A percentile compares a stretch with the other conserved stretches of the same genome.
Conservation (phyloP, 352 stramenopile species). For the Globisporangium nodosum region DNA sequence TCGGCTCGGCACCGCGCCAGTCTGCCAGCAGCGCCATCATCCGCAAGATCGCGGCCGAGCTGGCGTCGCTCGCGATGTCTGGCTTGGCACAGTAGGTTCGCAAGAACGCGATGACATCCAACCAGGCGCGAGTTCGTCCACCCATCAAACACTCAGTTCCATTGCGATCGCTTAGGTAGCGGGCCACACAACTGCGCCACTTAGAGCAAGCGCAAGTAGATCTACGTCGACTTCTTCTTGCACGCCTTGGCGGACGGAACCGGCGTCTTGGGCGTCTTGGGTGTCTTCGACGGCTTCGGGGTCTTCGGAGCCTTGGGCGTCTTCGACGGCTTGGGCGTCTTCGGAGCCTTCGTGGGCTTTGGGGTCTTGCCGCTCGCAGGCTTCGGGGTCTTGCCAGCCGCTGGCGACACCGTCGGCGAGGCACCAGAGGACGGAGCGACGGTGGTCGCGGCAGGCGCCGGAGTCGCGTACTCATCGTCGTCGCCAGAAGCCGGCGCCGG, state of each 20-base stretch:
- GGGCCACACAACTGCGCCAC: too few species aligned
- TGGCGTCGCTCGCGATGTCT: too few species aligned
- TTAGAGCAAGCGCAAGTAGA: not conserved
- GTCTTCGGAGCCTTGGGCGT: slow-evolving; percentile 7
- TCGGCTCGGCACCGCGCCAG: not conserved
- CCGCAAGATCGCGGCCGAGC: not conserved
- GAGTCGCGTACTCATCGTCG: too few species aligned
- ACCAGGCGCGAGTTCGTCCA: too few species aligned
- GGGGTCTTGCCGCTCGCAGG: slow-evolving; percentile 1
- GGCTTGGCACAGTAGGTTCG: too few species aligned
- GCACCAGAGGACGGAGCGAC: not conserved
- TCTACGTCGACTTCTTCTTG: slow-evolving; percentile 15
- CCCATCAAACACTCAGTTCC: not conserved
- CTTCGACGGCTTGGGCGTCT: slow-evolving; percentile 11
- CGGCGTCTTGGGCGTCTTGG: not conserved
- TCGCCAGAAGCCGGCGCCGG: too few species aligned
- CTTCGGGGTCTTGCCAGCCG: slow-evolving; percentile 3
- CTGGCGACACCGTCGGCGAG: slow-evolving; percentile 4
- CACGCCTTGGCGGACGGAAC: slow-evolving; percentile 1
- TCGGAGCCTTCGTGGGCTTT: slow-evolving; percentile 2
- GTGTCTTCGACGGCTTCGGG: not conserved
- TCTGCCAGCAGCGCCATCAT: too few species aligned
- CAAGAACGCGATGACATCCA: too few species aligned
- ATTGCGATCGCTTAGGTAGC: not conserved
- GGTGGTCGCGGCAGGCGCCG: slow-evolving; percentile 1